Evolutionary conservation across 768 basidiomycete genomes (phyloP), one percentile per base, ranked within the genome.

Genomic region (Chiua virens): DNA sequence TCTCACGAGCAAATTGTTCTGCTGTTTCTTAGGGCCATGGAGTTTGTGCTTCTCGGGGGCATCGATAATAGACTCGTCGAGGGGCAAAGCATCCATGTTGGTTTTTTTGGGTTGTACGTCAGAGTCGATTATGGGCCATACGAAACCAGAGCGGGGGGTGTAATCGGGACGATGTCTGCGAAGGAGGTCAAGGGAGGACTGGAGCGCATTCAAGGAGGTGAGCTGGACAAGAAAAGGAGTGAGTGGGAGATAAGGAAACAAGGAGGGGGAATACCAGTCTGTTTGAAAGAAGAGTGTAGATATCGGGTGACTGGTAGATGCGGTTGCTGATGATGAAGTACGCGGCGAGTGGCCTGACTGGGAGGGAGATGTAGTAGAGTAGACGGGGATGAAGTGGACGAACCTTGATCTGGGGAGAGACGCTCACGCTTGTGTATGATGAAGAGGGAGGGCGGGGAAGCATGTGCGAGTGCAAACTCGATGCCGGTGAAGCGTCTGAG

Each of bases 311-410:
- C 64, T 90, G 89, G 65, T 94, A 94, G 55, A 94, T 91, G 55
- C 89, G 83, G 64, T 88, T 89, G 71, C 93, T 86, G 73, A 92
- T 80, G 62, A 95, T 83, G 64, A 92, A 95, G 68, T 92, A 95
- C 9, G 85, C 86, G 17, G 86, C 87, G 53, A 93, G 70, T 4
- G 91, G 86, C 52, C 78, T 79, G 42, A 87, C 92, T 93, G 65
- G 41, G 43, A 28, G 37, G 25, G 37, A 45, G 35, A 43, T 49
- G 56, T 1, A 10, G 32, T 22, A 10, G 21, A 8, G 35, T n/a
- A n/a, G 47, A 21, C 4, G 40, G 23, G 36, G 45, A 42, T 38
- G 8, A 32, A 27, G 18, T 23, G 45, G 38, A 62, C 80, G 54
- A 45, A 91, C 92, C 87, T 79, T 92, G 84, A 21, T 89, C 85